Percentiles rank a stretch among this genome's conserved stretches.
Conservation (phyloP, 805 yeast species). For the Candida silvicultrix region DNA sequence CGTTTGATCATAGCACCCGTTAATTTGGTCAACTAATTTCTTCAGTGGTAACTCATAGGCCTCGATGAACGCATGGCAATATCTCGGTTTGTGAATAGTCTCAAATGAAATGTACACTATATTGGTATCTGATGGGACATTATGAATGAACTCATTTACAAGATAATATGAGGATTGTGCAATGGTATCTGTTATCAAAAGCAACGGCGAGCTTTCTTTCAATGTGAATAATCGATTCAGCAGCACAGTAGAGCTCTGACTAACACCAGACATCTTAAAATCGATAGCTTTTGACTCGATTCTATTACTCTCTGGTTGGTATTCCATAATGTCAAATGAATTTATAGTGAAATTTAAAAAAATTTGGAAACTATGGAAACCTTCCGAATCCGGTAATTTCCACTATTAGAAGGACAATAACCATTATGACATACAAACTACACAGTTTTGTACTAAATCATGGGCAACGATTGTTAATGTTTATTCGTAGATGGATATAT, state of each 20-base stretch:
- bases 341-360: no score
- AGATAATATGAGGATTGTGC: constrained; percentile 58
- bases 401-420: no score
- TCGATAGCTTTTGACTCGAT: no score
- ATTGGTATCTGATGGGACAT: constrained; percentile 26
- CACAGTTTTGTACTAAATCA: no score
- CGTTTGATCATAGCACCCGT: constrained; percentile 5
- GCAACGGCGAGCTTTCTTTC: constrained; percentile 70
- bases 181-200: constrained; percentile 63
- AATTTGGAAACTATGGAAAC: no score
- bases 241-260: constrained; percentile 44
- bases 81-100: constrained; percentile 46
- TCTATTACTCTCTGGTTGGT: no score
- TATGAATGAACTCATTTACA: constrained; percentile 49
- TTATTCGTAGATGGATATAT: no score
- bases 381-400: no score
- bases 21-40: constrained; percentile 20
- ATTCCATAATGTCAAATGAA: no score
- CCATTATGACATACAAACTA: no score
- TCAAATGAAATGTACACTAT: constrained; percentile 64
- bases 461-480: no score
- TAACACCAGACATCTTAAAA: constrained; percentile 25
- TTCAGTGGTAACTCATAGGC: constrained; percentile 26
- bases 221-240: constrained; percentile 60
- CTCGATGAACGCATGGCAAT: constrained; percentile 42